Evolutionary conservation across 805 yeast genomes (phyloP), one percentile per base, ranked within the genome.

Genomic region (Yamadazyma olivae): DNA sequence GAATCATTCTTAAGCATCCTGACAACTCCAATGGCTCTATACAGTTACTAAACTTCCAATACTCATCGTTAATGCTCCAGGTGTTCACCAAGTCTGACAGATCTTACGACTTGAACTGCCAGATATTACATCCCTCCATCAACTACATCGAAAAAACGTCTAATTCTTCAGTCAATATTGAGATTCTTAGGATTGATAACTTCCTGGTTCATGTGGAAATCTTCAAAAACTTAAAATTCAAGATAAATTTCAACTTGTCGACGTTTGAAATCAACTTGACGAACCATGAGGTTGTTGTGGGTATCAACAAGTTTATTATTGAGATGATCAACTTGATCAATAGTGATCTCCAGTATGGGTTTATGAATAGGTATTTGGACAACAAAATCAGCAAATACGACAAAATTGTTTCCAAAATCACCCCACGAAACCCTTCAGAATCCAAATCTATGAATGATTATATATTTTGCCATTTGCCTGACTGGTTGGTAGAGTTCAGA

Each of bases 21-120:
- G 38, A 44, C 19, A 37, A 29, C 18, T 5, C 25, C 1, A 24
- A 32, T 2, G 33, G 38, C 4, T 33, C 44, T 9, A 41, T 42
- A 3, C 47, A 49, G 37, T 35, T 67, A 22, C 39, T 67, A 19
- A 56, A 57, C 35, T 51, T 60, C 20, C 53, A 64, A 1, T 65
- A 59, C 43, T 58, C 70, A 3, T 51, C 63, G 38, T 45, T 66
- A 36, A 53, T 60, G 37, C 44, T 67, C 26, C 66, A 58, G 29
- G 41, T 65, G 4, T 27, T 48, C 24, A 66, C 71, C 1, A 55
- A 64, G 2, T 40, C 37, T 7, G 41, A 50, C 12, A 46, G 65
- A 33, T 59, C 57, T 22, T 67, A 67, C 41, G 59, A 56, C 22
- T 47, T 59, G 5, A 57, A 51, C 19, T 64, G 67, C 35, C 61